These are phyloP conservation scores for Mucor lusitanicus DNA, from an alignment of 371 early-diverging fungal genomes.

Conservation along the genomic window DNA sequence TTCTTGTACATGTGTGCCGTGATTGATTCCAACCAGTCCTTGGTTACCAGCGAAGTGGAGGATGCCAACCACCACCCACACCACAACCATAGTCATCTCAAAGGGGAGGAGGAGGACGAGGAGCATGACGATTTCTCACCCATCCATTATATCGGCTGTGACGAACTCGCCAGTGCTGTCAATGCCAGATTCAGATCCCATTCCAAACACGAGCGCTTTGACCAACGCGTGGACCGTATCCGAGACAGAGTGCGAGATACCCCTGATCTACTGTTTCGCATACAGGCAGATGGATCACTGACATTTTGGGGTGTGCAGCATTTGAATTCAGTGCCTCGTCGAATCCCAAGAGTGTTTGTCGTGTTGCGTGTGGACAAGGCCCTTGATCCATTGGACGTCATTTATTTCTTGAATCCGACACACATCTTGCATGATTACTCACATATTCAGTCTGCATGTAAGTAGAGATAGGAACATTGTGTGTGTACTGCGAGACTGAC, in stretches of 20 bases:
- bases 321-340: constrained; percentile 60
- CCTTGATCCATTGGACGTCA: constrained; percentile 53
- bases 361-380: constrained; percentile 68
- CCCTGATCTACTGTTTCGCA: constrained; percentile 77
- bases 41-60: constrained; percentile 52
- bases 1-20: constrained; percentile 67
- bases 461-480: not conserved
- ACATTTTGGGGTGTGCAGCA: constrained; percentile 83
- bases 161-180: constrained; percentile 56
- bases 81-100: not conserved
- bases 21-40: constrained; percentile 71
- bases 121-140: constrained; percentile 38
- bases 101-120: not conserved
- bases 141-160: constrained; percentile 70
- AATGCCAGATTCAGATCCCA: constrained; percentile 36
- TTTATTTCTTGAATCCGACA: constrained; percentile 62
- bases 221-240: constrained; percentile 51
- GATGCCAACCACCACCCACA: not conserved
- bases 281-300: constrained; percentile 72
- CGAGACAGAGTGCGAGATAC: constrained; percentile 69
- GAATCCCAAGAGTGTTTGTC: constrained; percentile 69
- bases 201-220: constrained; percentile 27
- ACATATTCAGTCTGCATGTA: constrained; percentile 49
- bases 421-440: constrained; percentile 59
- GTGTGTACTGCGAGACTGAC: not conserved